Evolutionary conservation across 768 basidiomycete species (phyloP).

Genomic region (Podaxis sp.): DNA sequence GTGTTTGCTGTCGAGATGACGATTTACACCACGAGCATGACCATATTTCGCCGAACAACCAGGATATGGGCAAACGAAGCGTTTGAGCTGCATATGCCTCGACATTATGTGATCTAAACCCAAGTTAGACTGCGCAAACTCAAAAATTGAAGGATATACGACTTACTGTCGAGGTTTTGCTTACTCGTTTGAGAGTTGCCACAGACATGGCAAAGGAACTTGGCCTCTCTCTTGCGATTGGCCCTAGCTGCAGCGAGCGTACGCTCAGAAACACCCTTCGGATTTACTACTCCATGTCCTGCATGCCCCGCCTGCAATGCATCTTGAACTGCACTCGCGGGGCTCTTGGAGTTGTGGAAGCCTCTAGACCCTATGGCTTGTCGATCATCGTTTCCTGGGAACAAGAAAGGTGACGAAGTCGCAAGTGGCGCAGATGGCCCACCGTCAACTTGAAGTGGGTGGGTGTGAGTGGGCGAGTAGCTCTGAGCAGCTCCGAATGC

Average conservation of each 20-base stretch:
- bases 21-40: conserved; percentile 13
- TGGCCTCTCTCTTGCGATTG: conserved; percentile 13
- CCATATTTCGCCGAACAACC: conserved; percentile 10
- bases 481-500: not conserved
- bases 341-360: not conserved
- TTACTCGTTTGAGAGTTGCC: conserved; percentile 13
- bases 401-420: not conserved
- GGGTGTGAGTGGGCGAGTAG: not conserved
- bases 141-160: not conserved
- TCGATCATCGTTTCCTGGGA: not conserved
- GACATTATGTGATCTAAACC: conserved; percentile 8
- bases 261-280: conserved; percentile 13
- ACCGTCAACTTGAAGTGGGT: not conserved
- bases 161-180: conserved; percentile 14
- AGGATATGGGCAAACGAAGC: conserved; percentile 1
- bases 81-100: conserved; percentile 9
- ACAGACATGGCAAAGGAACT: conserved; percentile 5
- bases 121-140: not conserved
- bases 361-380: not conserved
- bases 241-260: conserved; percentile 4
- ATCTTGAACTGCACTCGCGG: not conserved
- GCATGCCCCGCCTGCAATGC: not conserved
- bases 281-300: not conserved
- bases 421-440: not conserved
- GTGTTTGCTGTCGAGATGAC: conserved; percentile 14